Evolutionary conservation across 2,329 filamentous ascomycete species (phyloP).

Genomic region (Trichoderma hamatum): DNA sequence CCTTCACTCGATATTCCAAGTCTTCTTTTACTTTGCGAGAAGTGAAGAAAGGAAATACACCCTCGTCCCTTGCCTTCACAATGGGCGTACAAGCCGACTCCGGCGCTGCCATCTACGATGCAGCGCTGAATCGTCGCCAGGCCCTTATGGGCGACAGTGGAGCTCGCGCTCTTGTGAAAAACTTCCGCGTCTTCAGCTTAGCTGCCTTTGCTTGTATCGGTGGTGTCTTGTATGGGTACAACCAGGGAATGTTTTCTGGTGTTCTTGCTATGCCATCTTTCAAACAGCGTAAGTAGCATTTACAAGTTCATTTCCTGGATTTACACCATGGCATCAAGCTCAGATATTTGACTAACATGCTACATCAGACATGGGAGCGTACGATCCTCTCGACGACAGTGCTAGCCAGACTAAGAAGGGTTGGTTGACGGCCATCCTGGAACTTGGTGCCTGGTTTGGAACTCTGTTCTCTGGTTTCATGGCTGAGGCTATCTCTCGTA

Average conservation of each 20-base stretch:
- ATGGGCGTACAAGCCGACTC: conserved; percentile 28
- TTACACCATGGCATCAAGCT: neutral
- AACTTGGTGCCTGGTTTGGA: conserved; percentile 78
- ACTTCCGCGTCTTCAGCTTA: conserved; percentile 62
- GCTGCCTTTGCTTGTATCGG: conserved; percentile 66
- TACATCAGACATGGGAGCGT: conserved; percentile 57
- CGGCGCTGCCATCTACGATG: conserved; percentile 47
- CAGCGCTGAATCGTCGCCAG: conserved; percentile 55
- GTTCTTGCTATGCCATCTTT: conserved; percentile 63
- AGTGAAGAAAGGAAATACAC: neutral
- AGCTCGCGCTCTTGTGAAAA: conserved; percentile 58
- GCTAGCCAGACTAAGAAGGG: conserved; percentile 59
- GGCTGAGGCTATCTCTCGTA: conserved; percentile 70
- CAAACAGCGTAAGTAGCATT: conserved; percentile 47
- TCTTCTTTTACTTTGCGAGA: neutral
- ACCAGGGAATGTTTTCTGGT: conserved; percentile 66
- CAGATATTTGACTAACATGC: conserved; percentile 49
- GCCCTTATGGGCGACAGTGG: conserved; percentile 58
- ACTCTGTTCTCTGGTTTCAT: conserved; percentile 70
- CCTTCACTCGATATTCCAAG: neutral
- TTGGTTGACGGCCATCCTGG: conserved; percentile 68
- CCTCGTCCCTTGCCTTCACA: conserved; percentile 4
- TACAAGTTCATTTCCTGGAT: too few species aligned
- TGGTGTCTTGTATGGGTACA: conserved; percentile 69
- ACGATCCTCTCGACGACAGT: conserved; percentile 48